phyloP scores from a whole-genome alignment of 192 early-diverging fungal species.

The Pilaira anomala region DNA sequence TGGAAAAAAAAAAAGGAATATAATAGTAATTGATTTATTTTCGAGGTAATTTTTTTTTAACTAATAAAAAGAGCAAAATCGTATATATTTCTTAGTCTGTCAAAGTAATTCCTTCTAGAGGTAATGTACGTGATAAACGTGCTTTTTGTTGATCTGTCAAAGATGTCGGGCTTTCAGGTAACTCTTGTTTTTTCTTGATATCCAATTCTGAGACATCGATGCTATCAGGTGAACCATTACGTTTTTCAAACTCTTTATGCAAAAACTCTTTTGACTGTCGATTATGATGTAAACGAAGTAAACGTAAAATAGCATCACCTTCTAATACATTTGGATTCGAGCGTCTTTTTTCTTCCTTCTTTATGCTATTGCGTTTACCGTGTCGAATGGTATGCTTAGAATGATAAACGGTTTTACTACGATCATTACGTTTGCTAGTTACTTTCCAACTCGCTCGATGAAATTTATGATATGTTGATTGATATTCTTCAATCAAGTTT shows the following conservation, averaged over 20 bases:
- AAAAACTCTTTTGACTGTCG: slow-evolving; percentile 40
- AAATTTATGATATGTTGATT: slow-evolving; percentile 16
- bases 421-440: slow-evolving; percentile 32
- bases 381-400: slow-evolving; percentile 30
- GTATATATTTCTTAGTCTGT: too few relatives aligned
- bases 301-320: slow-evolving; percentile 46
- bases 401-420: slow-evolving; percentile 39
- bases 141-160: background rate
- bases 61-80: too few relatives aligned
- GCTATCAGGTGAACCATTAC: background rate
- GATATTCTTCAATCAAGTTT: slow-evolving; percentile 63
- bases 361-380: background rate
- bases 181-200: too few relatives aligned
- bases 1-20: too few relatives aligned
- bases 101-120: too few relatives aligned
- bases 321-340: slow-evolving; percentile 34
- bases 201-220: too few relatives aligned
- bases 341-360: slow-evolving; percentile 12
- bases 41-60: too few relatives aligned
- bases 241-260: slow-evolving; percentile 30
- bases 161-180: background rate
- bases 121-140: too few relatives aligned
- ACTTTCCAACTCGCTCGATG: slow-evolving; percentile 28
- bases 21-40: too few relatives aligned
- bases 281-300: slow-evolving; percentile 44